A percentile compares a stretch with the other conserved stretches of the same genome.
phyloP scores from a whole-genome alignment of 148 eudicot genomes.

The Amaranthus cruentus region DNA sequence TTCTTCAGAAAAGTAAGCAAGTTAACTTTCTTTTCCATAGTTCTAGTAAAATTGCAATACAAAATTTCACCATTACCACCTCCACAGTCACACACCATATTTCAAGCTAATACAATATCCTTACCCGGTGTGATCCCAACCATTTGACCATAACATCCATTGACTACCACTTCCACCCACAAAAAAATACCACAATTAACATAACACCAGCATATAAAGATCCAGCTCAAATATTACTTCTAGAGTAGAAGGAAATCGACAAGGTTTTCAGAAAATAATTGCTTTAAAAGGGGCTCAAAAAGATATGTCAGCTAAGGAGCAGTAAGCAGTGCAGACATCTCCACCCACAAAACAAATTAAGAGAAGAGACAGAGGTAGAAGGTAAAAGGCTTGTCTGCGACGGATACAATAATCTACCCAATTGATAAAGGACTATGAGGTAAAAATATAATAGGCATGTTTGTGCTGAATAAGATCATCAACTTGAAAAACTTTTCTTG shows the following conservation, averaged over 20 bases:
- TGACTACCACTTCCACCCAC: too few relatives aligned
- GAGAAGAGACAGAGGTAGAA: too few relatives aligned
- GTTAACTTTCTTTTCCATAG: too few relatives aligned
- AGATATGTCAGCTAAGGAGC: background rate
- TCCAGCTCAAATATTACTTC: background rate
- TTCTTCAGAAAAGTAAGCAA: too few relatives aligned
- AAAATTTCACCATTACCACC: background rate
- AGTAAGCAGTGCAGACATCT: background rate
- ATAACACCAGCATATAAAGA: background rate
- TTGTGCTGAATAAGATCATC: background rate
- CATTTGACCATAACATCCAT: background rate
- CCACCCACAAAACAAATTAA: too few relatives aligned
- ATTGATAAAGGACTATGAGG: too few relatives aligned
- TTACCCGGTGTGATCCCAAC: background rate
- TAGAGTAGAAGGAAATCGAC: background rate
- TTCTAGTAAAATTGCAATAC: too few relatives aligned
- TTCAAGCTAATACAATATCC: background rate
- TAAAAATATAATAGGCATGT: too few relatives aligned
- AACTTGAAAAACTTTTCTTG: background rate
- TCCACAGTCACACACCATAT: background rate
- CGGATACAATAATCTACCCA: too few relatives aligned
- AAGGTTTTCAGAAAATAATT: background rate
- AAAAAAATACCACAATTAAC: background rate
- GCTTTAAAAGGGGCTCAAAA: background rate
- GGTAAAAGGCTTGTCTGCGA: too few relatives aligned